Percentiles rank a stretch among this genome's conserved stretches.
These are phyloP conservation scores for Coix lacrymajobi DNA, from an alignment of 176 grass and related monocot genomes.

Conservation along the genomic window DNA sequence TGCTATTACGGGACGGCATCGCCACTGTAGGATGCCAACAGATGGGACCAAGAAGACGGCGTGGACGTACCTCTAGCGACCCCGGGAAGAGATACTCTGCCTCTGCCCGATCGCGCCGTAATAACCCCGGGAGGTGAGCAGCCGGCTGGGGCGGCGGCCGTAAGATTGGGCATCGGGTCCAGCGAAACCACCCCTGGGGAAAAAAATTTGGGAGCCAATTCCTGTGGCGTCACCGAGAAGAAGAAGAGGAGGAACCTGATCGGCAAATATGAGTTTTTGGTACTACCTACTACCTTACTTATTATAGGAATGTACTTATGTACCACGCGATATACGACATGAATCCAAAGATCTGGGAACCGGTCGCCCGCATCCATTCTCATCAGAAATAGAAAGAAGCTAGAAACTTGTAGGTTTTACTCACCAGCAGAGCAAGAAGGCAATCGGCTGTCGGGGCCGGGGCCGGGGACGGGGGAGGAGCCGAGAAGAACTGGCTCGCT, in stretches of 20 bases:
- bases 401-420: neutral
- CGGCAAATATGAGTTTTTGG: neutral
- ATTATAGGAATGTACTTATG: neutral
- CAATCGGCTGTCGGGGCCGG: neutral
- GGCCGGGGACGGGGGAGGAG: too few species aligned
- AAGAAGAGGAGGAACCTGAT: neutral
- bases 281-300: neutral
- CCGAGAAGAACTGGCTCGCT: neutral
- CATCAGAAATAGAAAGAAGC: neutral
- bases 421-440: neutral
- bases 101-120: neutral
- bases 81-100: neutral
- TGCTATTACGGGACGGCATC: neutral
- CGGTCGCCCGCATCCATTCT: neutral
- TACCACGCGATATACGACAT: neutral
- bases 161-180: neutral
- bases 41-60: neutral
- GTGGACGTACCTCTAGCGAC: neutral
- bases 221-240: neutral
- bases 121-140: neutral
- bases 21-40: neutral
- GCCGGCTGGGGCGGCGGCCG: neutral
- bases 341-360: neutral
- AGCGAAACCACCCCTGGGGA: neutral
- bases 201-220: neutral